phyloP scores from a whole-genome alignment of 768 basidiomycete genomes.

The Pleurotus salmoneostramineus region DNA sequence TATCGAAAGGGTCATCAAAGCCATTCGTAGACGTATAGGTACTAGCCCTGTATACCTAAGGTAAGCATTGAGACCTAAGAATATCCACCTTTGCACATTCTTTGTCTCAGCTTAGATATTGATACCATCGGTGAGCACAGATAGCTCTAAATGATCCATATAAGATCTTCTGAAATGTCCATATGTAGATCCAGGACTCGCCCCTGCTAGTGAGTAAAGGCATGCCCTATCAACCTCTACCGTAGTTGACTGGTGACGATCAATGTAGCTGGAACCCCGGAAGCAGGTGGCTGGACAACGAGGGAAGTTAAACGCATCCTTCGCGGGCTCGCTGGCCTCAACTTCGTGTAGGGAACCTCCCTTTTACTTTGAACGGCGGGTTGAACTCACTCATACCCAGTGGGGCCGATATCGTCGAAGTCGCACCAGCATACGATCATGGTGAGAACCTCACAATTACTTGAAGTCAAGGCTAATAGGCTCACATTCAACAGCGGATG shows the following conservation, averaged over 20 bases:
- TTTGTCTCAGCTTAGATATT: conserved; percentile 46
- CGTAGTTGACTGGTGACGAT: not conserved
- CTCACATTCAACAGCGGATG: conserved; percentile 41
- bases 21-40: conserved; percentile 56
- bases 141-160: too few relatives aligned
- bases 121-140: conserved; percentile 54
- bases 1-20: conserved; percentile 44
- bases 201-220: conserved; percentile 55
- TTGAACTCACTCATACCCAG: conserved; percentile 15
- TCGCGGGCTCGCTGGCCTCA: conserved; percentile 55
- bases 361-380: not conserved
- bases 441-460: conserved; percentile 24
- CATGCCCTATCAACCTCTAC: not conserved
- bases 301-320: conserved; percentile 62
- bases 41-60: conserved; percentile 58
- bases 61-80: conserved; percentile 17
- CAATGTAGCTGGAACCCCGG: conserved; percentile 16
- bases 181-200: conserved; percentile 50
- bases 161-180: not conserved
- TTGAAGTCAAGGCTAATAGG: not conserved
- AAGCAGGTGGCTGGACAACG: conserved; percentile 59
- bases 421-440: conserved; percentile 51
- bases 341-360: conserved; percentile 47
- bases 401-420: conserved; percentile 48
- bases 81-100: not conserved